Conservation (phyloP, 352 stramenopile species). For the Phytophthora kernoviae region DNA sequence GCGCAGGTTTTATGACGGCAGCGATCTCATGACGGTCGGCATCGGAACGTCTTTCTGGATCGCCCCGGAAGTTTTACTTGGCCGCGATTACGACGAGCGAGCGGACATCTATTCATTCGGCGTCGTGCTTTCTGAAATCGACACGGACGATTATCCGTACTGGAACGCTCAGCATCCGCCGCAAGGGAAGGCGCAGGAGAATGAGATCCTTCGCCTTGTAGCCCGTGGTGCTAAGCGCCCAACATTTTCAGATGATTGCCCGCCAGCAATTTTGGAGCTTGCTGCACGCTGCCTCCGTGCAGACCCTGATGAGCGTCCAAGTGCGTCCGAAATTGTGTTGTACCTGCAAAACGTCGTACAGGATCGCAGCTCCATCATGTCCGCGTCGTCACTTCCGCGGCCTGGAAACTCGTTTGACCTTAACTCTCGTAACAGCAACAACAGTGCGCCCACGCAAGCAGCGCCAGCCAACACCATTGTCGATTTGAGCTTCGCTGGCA, state of each 20-base stretch:
- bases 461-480: slow-evolving; percentile 31
- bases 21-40: slow-evolving; percentile 63
- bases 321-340: slow-evolving; percentile 55
- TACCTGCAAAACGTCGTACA: slow-evolving; percentile 52
- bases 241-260: slow-evolving; percentile 58
- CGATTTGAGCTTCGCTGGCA: slow-evolving; percentile 12
- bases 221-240: slow-evolving; percentile 50
- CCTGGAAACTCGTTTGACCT: slow-evolving; percentile 25
- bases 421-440: slow-evolving; percentile 26
- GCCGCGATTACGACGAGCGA: slow-evolving; percentile 49
- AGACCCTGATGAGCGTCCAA: slow-evolving; percentile 61
- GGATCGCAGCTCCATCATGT: slow-evolving; percentile 19
- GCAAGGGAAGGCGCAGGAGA: slow-evolving; percentile 51
- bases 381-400: slow-evolving; percentile 20
- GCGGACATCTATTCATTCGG: slow-evolving; percentile 61
- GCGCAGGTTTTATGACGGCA: slow-evolving; percentile 49
- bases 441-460: slow-evolving; percentile 13
- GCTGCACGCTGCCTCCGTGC: slow-evolving; percentile 51
- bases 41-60: slow-evolving; percentile 79
- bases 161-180: slow-evolving; percentile 55
- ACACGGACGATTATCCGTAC: slow-evolving; percentile 72
- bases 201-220: slow-evolving; percentile 65
- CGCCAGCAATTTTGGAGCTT: slow-evolving; percentile 50
- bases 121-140: slow-evolving; percentile 60
- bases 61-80: slow-evolving; percentile 61